These are phyloP conservation scores for Candida silvatica DNA, from an alignment of 805 yeast genomes.

Conservation along the genomic window DNA sequence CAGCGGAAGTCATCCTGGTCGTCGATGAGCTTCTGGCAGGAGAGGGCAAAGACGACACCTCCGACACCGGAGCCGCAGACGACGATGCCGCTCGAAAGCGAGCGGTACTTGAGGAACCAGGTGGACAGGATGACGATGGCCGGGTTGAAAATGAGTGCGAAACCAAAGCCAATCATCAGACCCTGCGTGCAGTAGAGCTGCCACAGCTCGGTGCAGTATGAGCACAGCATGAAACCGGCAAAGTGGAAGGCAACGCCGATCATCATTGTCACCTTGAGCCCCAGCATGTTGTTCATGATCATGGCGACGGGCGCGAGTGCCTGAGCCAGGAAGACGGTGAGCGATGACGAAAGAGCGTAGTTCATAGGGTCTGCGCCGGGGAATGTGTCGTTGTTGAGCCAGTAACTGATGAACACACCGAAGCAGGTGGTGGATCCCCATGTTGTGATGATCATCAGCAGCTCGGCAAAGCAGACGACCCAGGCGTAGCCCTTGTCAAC, in stretches of 20 bases:
- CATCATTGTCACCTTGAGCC: conserved; percentile 13
- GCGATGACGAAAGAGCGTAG: conserved; percentile 54
- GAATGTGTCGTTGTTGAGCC: conserved; percentile 37
- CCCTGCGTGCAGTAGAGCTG: conserved; percentile 48
- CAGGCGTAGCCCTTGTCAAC: conserved; percentile 54
- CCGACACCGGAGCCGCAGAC: conserved; percentile 35
- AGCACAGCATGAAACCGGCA: conserved; percentile 41
- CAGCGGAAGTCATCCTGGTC: conserved; percentile 32
- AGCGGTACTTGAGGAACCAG: conserved; percentile 44
- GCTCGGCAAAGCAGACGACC: conserved; percentile 34
- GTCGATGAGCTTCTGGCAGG: conserved; percentile 27
- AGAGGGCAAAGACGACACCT: conserved; percentile 28
- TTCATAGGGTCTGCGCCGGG: conserved; percentile 45
- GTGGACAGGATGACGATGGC: conserved; percentile 39
- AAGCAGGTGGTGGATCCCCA: conserved; percentile 63
- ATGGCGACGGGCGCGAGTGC: conserved; percentile 15
- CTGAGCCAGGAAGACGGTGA: conserved; percentile 14
- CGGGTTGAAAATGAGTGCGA: conserved; percentile 40
- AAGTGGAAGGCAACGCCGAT: conserved; percentile 35
- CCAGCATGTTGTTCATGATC: conserved; percentile 10
- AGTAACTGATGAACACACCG: conserved; percentile 50
- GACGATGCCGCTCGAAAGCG: conserved; percentile 31
- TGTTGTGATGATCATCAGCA: conserved; percentile 37
- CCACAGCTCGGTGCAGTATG: conserved; percentile 40
- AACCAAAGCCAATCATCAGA: conserved; percentile 39